Percentiles rank a stretch among this genome's conserved stretches.
These are phyloP conservation scores for Candida sanyiensis DNA, from an alignment of 805 yeast genomes.

Conservation along the genomic window DNA sequence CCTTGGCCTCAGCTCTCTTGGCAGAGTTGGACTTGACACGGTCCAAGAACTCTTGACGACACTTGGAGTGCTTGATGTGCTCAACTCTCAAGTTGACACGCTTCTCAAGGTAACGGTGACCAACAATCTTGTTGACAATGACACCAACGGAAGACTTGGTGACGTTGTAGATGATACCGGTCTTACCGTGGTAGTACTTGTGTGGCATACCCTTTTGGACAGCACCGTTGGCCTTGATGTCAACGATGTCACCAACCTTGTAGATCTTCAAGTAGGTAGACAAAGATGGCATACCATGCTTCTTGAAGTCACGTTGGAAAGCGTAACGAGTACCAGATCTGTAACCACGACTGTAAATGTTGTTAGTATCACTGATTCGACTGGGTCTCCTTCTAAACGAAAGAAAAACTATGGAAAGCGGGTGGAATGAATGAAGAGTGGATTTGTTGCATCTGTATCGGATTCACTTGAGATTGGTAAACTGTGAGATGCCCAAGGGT, in stretches of 20 bases:
- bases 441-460: too few relatives aligned
- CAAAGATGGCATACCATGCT: slow-evolving; percentile 88
- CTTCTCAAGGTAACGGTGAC: slow-evolving; percentile 98
- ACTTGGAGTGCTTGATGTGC: slow-evolving; percentile 99
- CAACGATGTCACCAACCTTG: slow-evolving; percentile 99
- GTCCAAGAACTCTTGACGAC: slow-evolving; percentile 98
- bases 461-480: too few relatives aligned
- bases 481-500: too few relatives aligned
- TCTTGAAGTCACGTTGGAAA: slow-evolving; percentile 99
- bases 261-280: slow-evolving; percentile 96
- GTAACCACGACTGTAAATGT: slow-evolving; percentile 77
- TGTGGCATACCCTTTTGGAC: slow-evolving; percentile 99
- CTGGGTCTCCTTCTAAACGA: neutral
- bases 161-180: slow-evolving; percentile 98
- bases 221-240: slow-evolving; percentile 98
- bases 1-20: slow-evolving; percentile 90
- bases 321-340: slow-evolving; percentile 99
- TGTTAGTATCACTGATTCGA: slow-evolving; percentile 12
- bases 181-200: slow-evolving; percentile 99
- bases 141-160: slow-evolving; percentile 99
- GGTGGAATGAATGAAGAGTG: neutral
- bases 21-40: slow-evolving; percentile 98
- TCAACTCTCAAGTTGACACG: slow-evolving; percentile 98
- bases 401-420: neutral
- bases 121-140: slow-evolving; percentile 96